phyloP scores from a whole-genome alignment of 2,329 filamentous ascomycete genomes.

The Cercospora sp. region DNA sequence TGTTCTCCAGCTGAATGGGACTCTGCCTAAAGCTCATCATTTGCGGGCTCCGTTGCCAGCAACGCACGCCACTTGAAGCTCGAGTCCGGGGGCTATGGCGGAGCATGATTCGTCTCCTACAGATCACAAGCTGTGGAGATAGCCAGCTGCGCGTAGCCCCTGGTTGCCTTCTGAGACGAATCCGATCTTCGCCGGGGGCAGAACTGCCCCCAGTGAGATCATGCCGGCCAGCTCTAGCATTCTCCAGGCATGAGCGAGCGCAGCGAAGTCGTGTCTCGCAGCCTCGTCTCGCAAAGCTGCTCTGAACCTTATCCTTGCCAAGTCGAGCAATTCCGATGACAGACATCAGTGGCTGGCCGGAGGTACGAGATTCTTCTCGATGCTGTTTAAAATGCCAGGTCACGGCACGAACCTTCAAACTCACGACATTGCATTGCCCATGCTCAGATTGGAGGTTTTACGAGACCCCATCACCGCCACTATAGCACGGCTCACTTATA shows the following conservation, averaged over 20 bases:
- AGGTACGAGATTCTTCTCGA: neutral
- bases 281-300: neutral
- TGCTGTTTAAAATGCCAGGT: neutral
- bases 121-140: neutral
- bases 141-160: neutral
- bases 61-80: neutral
- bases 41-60: neutral
- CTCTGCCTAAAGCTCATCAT: neutral
- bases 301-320: neutral
- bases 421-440: neutral
- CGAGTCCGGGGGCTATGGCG: neutral
- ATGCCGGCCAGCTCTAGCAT: neutral
- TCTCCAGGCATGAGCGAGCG: neutral
- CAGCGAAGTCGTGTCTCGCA: neutral
- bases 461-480: neutral
- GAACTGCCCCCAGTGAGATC: neutral
- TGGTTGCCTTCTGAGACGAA: neutral
- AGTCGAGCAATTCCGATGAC: neutral
- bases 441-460: neutral
- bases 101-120: neutral
- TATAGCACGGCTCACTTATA: neutral
- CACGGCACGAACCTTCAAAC: neutral
- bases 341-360: neutral
- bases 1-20: slow-evolving; percentile 40
- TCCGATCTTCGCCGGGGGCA: neutral